These are phyloP conservation scores for Tilletia indica DNA, from an alignment of 1,284 basidiomycete genomes.

Conservation along the genomic window DNA sequence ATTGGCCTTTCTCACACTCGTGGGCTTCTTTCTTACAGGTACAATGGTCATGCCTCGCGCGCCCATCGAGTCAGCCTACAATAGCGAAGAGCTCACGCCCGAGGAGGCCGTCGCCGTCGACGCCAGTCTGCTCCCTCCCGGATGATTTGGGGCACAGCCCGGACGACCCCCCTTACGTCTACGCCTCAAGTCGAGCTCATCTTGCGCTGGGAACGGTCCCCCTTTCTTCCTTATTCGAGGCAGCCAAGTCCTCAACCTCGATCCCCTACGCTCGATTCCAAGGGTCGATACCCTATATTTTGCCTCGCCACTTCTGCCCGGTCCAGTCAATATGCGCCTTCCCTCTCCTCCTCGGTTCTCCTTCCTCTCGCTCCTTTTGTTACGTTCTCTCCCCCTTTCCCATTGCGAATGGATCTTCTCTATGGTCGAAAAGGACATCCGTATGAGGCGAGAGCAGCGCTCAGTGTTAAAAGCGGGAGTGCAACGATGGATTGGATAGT, in stretches of 20 bases:
- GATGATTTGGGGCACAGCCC: constrained; percentile 27
- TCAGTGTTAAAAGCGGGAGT: background rate
- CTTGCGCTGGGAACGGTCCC: no score
- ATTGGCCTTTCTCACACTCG: no score
- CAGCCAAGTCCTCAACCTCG: no score
- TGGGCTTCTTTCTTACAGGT: constrained; percentile 15
- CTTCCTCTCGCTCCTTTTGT: background rate
- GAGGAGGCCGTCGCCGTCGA: constrained; percentile 48
- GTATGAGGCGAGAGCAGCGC: background rate
- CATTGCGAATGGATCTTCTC: background rate
- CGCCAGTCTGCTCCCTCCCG: constrained; percentile 51
- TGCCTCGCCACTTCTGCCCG: no score
- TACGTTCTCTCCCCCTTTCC: background rate
- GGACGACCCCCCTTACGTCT: no score
- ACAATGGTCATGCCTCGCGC: constrained; percentile 52
- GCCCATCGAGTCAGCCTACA: constrained; percentile 7
- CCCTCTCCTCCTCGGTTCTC: background rate
- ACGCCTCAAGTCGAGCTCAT: no score
- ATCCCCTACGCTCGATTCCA: no score
- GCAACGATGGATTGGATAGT: no score
- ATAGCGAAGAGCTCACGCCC: constrained; percentile 25
- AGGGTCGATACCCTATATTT: no score
- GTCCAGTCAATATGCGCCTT: no score
- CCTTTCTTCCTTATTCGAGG: no score
- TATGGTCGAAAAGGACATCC: background rate